Evolutionary conservation across 169 alveolate species (phyloP).

Genomic region (Cardiosporidium cionae): DNA sequence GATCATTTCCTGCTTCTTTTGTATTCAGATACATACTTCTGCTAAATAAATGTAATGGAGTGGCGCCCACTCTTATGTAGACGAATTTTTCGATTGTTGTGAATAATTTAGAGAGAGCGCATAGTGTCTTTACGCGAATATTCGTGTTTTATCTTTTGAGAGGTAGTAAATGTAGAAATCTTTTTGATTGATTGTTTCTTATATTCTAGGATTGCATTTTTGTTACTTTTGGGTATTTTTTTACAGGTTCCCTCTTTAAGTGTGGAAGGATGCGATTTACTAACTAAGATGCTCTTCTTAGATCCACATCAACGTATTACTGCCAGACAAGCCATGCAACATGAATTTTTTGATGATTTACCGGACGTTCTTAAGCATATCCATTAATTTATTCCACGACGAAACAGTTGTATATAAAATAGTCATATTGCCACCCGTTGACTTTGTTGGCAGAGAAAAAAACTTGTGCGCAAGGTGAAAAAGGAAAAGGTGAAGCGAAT

Average conservation of each 20-base stretch:
- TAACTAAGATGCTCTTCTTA: constrained; percentile 76
- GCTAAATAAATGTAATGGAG: not conserved
- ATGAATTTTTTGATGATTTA: constrained; percentile 73
- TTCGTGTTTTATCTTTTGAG: not conserved
- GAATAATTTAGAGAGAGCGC: not conserved
- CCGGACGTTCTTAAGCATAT: constrained; percentile 1
- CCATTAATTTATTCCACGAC: too few relatives aligned
- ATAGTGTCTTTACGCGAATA: not conserved
- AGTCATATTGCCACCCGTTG: too few relatives aligned
- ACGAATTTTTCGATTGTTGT: too few relatives aligned
- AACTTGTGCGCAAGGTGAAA: too few relatives aligned
- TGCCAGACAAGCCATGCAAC: constrained; percentile 88
- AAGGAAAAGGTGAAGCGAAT: too few relatives aligned
- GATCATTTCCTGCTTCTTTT: not conserved
- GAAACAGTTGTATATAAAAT: too few relatives aligned
- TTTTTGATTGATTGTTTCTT: too few relatives aligned
- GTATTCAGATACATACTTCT: not conserved
- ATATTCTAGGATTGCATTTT: too few relatives aligned
- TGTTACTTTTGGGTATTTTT: not conserved
- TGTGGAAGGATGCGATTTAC: constrained; percentile 76
- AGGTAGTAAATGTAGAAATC: not conserved
- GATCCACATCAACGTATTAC: constrained; percentile 91
- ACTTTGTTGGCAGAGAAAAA: too few relatives aligned
- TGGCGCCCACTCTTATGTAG: not conserved
- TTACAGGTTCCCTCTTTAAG: constrained; percentile 58